Conservation (phyloP, 2,329 filamentous ascomycete species). For the Penicillium verrucosum region DNA sequence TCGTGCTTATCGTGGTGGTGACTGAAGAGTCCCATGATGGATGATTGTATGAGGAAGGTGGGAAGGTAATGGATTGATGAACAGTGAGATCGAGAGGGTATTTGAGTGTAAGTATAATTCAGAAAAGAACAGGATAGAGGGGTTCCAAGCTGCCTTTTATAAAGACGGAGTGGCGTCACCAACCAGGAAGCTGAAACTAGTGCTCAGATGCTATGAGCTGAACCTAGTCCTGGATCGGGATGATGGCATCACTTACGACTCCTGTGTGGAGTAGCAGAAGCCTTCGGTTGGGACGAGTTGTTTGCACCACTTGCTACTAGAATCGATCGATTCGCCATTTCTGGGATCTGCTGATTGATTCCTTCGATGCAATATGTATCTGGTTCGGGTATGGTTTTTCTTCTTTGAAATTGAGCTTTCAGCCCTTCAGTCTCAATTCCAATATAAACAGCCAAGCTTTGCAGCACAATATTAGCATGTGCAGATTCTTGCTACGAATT, state of each 20-base stretch:
- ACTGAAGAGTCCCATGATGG: slow-evolving; percentile 2
- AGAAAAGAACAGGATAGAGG: background rate
- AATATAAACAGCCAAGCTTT: background rate
- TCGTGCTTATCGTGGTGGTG: background rate
- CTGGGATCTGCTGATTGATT: background rate
- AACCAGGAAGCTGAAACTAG: background rate
- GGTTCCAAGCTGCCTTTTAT: background rate
- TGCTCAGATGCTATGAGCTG: background rate
- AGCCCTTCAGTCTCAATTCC: background rate
- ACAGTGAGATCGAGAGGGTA: background rate
- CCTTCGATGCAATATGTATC: background rate
- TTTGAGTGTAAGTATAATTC: background rate
- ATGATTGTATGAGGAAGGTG: background rate
- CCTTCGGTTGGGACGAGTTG: background rate
- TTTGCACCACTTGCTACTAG: background rate
- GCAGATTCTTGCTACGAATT: background rate
- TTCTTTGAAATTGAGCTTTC: too few relatives aligned
- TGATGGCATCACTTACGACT: slow-evolving; percentile 1
- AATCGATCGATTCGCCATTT: background rate
- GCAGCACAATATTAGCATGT: background rate
- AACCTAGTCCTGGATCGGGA: background rate
- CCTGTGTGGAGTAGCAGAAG: background rate
- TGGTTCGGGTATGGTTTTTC: background rate
- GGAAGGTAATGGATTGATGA: background rate
- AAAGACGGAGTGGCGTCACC: background rate